Evolutionary conservation across 2,329 filamentous ascomycete species (phyloP).

Genomic region (Elsinoe batatas): DNA sequence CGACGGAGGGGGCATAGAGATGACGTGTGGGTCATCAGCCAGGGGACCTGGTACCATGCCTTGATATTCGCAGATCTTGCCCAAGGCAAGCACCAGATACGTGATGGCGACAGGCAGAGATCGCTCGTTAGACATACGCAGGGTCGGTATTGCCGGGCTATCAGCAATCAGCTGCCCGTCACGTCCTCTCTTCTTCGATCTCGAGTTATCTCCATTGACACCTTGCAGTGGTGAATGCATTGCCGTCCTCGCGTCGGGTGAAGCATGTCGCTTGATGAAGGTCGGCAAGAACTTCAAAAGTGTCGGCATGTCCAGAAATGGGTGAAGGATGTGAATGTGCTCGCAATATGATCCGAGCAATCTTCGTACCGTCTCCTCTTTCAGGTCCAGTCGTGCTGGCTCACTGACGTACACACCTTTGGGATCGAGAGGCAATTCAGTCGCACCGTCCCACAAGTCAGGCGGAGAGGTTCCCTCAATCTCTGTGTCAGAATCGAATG

Average conservation of each 20-base stretch:
- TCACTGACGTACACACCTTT: conserved; percentile 24
- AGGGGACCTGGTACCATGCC: conserved; percentile 47
- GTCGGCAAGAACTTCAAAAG: conserved; percentile 43
- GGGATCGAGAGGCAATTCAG: conserved; percentile 9
- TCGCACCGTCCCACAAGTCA: conserved; percentile 1
- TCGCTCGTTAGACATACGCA: conserved; percentile 36
- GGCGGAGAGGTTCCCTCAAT: conserved; percentile 20
- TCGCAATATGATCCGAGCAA: conserved; percentile 48
- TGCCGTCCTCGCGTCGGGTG: conserved; percentile 21
- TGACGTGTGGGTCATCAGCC: conserved; percentile 33
- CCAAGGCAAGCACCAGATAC: conserved; percentile 72
- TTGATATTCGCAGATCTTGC: conserved; percentile 61
- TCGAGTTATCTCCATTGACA: conserved; percentile 10
- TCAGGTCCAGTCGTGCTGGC: conserved; percentile 38
- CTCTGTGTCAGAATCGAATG: conserved; percentile 22
- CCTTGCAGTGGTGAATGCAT: conserved; percentile 12
- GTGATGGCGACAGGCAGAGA: conserved; percentile 74
- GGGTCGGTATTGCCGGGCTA: conserved; percentile 21
- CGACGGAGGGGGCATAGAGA: neutral
- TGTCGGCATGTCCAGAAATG: conserved; percentile 48
- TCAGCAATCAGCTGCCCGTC: conserved; percentile 7
- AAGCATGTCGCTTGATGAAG: conserved; percentile 43
- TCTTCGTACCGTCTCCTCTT: conserved; percentile 39
- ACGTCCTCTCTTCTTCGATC: conserved; percentile 14
- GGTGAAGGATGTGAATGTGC: conserved; percentile 55